These are phyloP conservation scores for Tolypocladium guangdongense DNA, from an alignment of 2,329 filamentous ascomycete genomes.

Conservation along the genomic window DNA sequence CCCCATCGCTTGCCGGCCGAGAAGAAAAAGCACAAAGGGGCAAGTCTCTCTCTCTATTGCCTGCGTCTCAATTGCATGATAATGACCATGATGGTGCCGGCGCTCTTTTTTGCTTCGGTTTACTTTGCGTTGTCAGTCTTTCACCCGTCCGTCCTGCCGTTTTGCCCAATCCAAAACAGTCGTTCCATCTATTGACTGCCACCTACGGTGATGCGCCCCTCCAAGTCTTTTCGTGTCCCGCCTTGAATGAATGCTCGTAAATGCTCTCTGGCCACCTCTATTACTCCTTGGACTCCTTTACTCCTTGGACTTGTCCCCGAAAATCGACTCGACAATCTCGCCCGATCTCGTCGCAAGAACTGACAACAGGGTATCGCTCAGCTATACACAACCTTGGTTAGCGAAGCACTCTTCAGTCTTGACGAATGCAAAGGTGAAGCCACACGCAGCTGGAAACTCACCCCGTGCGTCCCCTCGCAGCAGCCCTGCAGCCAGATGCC, in stretches of 20 bases:
- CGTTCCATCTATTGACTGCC: background rate
- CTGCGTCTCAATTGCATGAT: background rate
- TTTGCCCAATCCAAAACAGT: background rate
- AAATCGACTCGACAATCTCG: slow-evolving; percentile 68
- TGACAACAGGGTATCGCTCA: slow-evolving; percentile 74
- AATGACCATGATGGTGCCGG: background rate
- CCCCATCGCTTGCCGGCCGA: background rate
- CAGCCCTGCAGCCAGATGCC: slow-evolving; percentile 92
- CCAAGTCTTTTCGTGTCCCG: background rate
- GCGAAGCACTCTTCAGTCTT: background rate
- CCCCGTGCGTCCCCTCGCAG: slow-evolving; percentile 84
- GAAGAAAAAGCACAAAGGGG: too few species aligned
- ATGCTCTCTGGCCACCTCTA: background rate
- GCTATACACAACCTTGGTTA: slow-evolving; percentile 27
- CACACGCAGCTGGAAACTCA: slow-evolving; percentile 48
- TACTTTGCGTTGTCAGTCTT: background rate
- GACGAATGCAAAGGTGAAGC: background rate
- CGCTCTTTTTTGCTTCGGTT: background rate
- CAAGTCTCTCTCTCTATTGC: background rate
- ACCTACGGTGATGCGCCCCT: background rate
- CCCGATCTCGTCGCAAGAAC: slow-evolving; percentile 66
- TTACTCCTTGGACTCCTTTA: background rate
- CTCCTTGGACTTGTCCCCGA: slow-evolving; percentile 23
- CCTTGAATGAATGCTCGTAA: background rate
- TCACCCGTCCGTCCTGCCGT: background rate